phyloP scores from a whole-genome alignment of 371 early-diverging fungal species.

The Apophysomyces variabilis region DNA sequence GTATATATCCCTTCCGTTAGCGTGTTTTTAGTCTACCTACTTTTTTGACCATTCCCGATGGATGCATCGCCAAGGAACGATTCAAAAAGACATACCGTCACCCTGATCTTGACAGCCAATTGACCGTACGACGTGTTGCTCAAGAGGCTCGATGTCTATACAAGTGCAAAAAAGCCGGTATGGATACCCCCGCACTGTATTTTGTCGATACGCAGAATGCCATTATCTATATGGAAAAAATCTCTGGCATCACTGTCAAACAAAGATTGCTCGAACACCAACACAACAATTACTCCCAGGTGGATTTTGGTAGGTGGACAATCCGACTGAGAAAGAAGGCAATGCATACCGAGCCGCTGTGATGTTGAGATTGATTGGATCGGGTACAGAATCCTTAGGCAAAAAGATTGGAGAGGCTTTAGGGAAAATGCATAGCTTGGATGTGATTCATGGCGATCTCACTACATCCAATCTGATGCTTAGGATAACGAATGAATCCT shows the following conservation, averaged over 20 bases:
- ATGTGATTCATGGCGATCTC: conserved; percentile 97
- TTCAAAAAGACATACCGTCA: conserved; percentile 93
- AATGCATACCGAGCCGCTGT: not conserved
- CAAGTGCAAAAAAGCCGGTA: conserved; percentile 71
- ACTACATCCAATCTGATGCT: conserved; percentile 97
- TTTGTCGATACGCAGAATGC: conserved; percentile 71
- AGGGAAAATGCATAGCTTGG: conserved; percentile 82
- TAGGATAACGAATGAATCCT: conserved; percentile 50
- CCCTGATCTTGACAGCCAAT: conserved; percentile 84
- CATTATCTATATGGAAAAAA: conserved; percentile 87
- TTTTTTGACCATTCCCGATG: conserved; percentile 29
- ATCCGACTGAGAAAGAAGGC: not conserved
- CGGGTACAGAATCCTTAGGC: conserved; percentile 42
- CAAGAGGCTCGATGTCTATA: conserved; percentile 86
- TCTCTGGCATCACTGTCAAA: conserved; percentile 78
- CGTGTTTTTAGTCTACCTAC: conserved; percentile 28
- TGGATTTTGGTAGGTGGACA: conserved; percentile 34
- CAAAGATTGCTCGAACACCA: conserved; percentile 61
- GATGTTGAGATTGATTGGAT: not conserved
- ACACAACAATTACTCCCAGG: conserved; percentile 33
- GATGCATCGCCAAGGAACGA: conserved; percentile 68
- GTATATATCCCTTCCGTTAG: conserved; percentile 9
- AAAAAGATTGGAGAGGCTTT: conserved; percentile 72
- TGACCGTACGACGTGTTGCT: conserved; percentile 76
- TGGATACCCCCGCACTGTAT: conserved; percentile 85